These are phyloP conservation scores for Diaporthe longicolla DNA, from an alignment of 2,329 filamentous ascomycete species.

Conservation along the genomic window DNA sequence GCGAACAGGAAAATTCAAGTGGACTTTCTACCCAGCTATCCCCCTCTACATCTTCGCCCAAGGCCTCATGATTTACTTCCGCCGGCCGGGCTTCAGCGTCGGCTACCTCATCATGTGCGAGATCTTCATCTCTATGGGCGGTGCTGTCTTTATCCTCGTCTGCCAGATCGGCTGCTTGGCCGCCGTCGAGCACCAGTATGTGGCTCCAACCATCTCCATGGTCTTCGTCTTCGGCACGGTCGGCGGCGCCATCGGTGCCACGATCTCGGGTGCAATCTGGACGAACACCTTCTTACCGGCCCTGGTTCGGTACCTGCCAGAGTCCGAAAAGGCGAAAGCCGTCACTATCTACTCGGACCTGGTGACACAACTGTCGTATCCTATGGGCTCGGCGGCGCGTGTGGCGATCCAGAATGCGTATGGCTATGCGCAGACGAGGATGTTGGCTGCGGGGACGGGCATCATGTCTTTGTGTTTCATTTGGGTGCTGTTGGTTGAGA, in stretches of 20 bases:
- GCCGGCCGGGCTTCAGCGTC: slow-evolving; percentile 63
- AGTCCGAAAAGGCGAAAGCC: slow-evolving; percentile 52
- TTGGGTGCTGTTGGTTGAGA: slow-evolving; percentile 61
- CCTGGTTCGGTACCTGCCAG: slow-evolving; percentile 65
- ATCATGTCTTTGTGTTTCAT: slow-evolving; percentile 52
- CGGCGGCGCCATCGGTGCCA: slow-evolving; percentile 71
- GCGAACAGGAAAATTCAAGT: slow-evolving; percentile 58
- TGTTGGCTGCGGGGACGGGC: slow-evolving; percentile 57
- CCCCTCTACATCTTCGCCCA: slow-evolving; percentile 54
- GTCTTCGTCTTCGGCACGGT: slow-evolving; percentile 71
- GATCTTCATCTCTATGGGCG: slow-evolving; percentile 73
- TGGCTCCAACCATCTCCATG: slow-evolving; percentile 69
- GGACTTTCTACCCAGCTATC: slow-evolving; percentile 53
- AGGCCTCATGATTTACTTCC: slow-evolving; percentile 72
- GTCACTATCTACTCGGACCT: slow-evolving; percentile 67
- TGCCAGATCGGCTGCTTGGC: slow-evolving; percentile 72
- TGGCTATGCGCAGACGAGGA: slow-evolving; percentile 63
- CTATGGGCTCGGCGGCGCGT: slow-evolving; percentile 58
- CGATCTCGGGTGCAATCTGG: slow-evolving; percentile 76
- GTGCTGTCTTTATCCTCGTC: slow-evolving; percentile 68
- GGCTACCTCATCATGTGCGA: slow-evolving; percentile 72
- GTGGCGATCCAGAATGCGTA: slow-evolving; percentile 72
- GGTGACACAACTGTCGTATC: slow-evolving; percentile 64
- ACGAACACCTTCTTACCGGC: slow-evolving; percentile 60
- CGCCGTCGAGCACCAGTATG: slow-evolving; percentile 70